Conservation (phyloP, 257 asterid species). For the Fraxinus anomala region DNA sequence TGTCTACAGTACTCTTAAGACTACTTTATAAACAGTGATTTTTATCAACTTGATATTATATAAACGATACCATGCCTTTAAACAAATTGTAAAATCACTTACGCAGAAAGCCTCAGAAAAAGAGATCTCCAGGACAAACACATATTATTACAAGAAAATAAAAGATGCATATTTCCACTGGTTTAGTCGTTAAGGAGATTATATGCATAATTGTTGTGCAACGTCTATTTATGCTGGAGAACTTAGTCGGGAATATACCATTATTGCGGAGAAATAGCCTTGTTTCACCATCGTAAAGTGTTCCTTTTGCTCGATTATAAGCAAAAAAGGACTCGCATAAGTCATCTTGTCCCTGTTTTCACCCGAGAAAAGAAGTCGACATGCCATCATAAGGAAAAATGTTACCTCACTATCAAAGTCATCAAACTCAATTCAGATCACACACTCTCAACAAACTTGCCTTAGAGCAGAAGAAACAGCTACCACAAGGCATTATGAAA, state of each 20-base stretch:
- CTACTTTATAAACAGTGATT: constrained; percentile 3
- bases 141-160: not conserved
- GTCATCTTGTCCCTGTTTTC: constrained; percentile 93
- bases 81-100: not conserved
- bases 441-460: constrained; percentile 39
- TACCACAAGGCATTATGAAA: constrained; percentile 98
- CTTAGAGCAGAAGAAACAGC: constrained; percentile 91
- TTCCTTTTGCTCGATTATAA: constrained; percentile 94
- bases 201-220: not conserved
- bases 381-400: not conserved
- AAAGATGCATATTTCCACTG: not conserved
- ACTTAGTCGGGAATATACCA: constrained; percentile 48
- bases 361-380: constrained; percentile 33
- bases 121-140: constrained; percentile 6
- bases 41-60: not conserved
- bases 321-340: constrained; percentile 89
- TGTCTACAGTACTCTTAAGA: constrained; percentile 10
- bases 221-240: constrained; percentile 9
- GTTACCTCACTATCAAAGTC: not conserved
- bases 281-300: constrained; percentile 97
- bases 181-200: not conserved
- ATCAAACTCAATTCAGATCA: constrained; percentile 15
- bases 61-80: not conserved
- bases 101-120: not conserved
- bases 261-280: constrained; percentile 79